Base-by-base conservation (phyloP, 768 basidiomycete genomes). In the Suillus paluster region DNA sequence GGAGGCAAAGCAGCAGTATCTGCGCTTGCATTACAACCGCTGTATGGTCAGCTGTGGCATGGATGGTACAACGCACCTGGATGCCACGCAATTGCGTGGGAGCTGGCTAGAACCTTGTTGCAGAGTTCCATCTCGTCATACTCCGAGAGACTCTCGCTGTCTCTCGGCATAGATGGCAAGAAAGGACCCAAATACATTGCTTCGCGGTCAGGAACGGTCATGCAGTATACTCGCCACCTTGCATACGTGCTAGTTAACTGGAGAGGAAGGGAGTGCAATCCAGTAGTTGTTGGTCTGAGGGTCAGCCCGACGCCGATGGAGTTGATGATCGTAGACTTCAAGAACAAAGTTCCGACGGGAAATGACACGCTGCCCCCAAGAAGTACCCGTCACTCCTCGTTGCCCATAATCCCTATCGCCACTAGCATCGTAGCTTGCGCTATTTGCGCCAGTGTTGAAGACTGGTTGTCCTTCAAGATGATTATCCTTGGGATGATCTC, bases 171-270 rank as follows among this genome's bases (percentile, higher is more conserved):
- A 30, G 66, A 63, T 27, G 41, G 58, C 4, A 53, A 30, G 50
- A 62, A 56, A 12, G 75, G 75, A 1, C 91, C 91, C 53, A 93
- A 91, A 68, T 94, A 84, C 73, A 86, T 91, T 63, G 86, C 90
- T 0, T 87, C 92, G 66, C 86, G 27, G 75, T 94, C 52, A 81
- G 90, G 73, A 71, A 91, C 64, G 81, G 78, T 63, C 71, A 67
- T 76, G 1, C 73, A n/a, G 68, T 75, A 39, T 79, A 84, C 69
- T 79, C 83, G 57, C 77, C 85, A 19, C 71, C 83, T 68, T 86
- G 91, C 25, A 80, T 75, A 48, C 85, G 90, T 75, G 79, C 89
- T 39, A 23, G 34, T 36, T 6, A 57, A 42, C 23, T 25, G 56
- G 56, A 45, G 46, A 56, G 66, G 65, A 60, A 67, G 8, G 63